Base-by-base conservation (phyloP, 331 rosid genomes). In the Quercus tomentella region DNA sequence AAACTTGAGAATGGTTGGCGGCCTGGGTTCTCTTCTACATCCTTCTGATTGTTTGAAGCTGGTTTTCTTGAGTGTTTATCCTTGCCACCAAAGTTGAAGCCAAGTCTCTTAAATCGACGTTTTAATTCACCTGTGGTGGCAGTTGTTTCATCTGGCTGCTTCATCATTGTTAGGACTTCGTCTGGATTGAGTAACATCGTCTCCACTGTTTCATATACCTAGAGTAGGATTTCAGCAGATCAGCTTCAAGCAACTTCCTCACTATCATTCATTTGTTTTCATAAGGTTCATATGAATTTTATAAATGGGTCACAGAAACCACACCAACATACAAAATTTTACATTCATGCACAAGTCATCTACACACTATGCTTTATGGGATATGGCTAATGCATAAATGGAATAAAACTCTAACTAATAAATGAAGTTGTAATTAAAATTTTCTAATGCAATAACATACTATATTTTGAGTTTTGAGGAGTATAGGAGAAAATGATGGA, bases 121-220 rank as follows among this genome's bases (percentile, higher is more conserved):
- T 84, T 93, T 26, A 79, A 73, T 82, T 89, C 97, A 35, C 80
- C 85, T 0, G 82, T 52, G 51, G 75, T 61, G n/a, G 63, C 70
- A 18, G 79, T 41, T 41, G 84, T 69, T 73, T 91, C 97, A 28
- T 93, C 99, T 3, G 93, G 80, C 81, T 90, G 97, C 83, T 84
- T 93, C 80, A 90, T 76, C 67, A 82, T 83, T 85, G 79, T 90
- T 54, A 88, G 77, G 26, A 89, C 92, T 86, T 96, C 98, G 20
- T 93, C 98, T 2, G 99, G 97, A 90, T 92, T 89, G 72, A 83
- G 68, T 58, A 93, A 57, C 94, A 96, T 87, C 26, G 84, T 83
- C 89, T 96, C 99, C 85, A 96, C 88, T 26, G 98, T 89, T 84
- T 90, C 96, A 80, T 93, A 96, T 56, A 92, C 99, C 99, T 96